These are phyloP conservation scores for Phytophthora pseudosyringae DNA, from an alignment of 352 stramenopile genomes.

Conservation along the genomic window DNA sequence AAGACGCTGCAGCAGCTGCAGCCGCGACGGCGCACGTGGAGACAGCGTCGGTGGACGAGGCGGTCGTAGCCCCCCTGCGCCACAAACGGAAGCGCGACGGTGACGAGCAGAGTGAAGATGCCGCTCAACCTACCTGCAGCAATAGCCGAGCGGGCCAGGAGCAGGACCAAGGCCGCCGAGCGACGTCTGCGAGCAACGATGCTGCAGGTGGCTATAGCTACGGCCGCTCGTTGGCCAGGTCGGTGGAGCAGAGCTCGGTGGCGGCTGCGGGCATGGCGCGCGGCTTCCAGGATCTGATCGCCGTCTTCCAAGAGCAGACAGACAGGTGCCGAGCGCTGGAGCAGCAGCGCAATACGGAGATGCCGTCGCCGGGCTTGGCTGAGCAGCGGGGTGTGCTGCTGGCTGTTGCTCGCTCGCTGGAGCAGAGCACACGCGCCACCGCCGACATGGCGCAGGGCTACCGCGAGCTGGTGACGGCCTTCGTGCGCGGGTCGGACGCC, in stretches of 20 bases:
- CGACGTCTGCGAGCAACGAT: conserved; percentile 17
- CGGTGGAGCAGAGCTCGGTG: conserved; percentile 58
- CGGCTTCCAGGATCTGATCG: conserved; percentile 51
- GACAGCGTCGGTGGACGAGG: neutral
- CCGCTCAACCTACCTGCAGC: neutral
- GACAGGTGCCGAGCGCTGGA: conserved; percentile 30
- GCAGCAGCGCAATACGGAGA: conserved; percentile 9
- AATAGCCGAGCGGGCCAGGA: neutral
- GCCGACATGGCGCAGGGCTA: conserved; percentile 54
- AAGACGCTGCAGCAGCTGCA: neutral
- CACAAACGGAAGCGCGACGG: conserved; percentile 27
- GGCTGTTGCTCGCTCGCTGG: conserved; percentile 45
- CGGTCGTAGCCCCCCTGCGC: neutral
- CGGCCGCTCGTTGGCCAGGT: conserved; percentile 42
- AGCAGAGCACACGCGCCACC: conserved; percentile 53
- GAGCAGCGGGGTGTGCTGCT: conserved; percentile 43
- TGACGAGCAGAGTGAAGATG: neutral
- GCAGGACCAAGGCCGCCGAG: neutral
- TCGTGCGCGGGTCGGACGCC: conserved; percentile 29
- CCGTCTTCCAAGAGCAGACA: conserved; percentile 44
- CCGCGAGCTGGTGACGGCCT: conserved; percentile 43
- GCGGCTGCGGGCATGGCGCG: conserved; percentile 52
- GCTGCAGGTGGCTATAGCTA: conserved; percentile 10
- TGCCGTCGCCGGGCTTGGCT: conserved; percentile 11
- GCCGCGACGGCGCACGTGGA: neutral